Base-by-base conservation (phyloP, 331 rosid species). In the Pyrus hybrid region DNA sequence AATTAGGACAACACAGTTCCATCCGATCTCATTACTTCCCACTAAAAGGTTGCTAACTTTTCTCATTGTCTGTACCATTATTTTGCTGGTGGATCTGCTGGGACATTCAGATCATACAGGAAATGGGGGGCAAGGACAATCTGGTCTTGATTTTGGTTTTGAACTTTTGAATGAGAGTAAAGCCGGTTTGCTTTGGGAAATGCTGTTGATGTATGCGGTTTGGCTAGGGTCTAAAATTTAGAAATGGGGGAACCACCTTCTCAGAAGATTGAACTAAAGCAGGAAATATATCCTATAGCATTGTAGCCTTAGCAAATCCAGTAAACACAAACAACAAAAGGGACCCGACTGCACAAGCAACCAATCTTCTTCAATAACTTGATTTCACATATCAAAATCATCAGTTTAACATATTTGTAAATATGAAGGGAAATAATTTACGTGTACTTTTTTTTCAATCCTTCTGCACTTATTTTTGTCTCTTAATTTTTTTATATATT, bases 61-160 rank as follows among this genome's bases (percentile, higher is more conserved):
- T 78, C 64, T 83, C 51, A 77, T 57, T 80, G 85, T 76, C 78
- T 87, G 68, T 76, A 47, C 86, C 87, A 92, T 87, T 87, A 88
- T 84, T 79, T 79, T 76, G 78, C 77, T 85, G 90, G 90, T 89
- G 97, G 92, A 89, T 86, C 92, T 79, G 80, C 45, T 68, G 71
- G 71, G 71, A 72, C 35, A 65, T 82, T 74, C 72, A 51, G 83
- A 79, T 80, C 75, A 65, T 58, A 35, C 13, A 67, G 28, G 75
- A 83, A 89, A 84, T 79, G 91, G 90, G 94, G 88, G 82, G 86
- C 92, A 92, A 83, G 79, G 76, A 82, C 84, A 81, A 87, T 86
- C 91, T 83, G 51, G 75, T 45, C 67, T 80, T 84, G 91, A 88
- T 88, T 60, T 88, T 84, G 91, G 87, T 88, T 63, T 88, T 67